Percentiles rank a stretch among this genome's conserved stretches.
Evolutionary conservation across 306 rosid species (phyloP).

Genomic region (Boehmeria nivea): DNA sequence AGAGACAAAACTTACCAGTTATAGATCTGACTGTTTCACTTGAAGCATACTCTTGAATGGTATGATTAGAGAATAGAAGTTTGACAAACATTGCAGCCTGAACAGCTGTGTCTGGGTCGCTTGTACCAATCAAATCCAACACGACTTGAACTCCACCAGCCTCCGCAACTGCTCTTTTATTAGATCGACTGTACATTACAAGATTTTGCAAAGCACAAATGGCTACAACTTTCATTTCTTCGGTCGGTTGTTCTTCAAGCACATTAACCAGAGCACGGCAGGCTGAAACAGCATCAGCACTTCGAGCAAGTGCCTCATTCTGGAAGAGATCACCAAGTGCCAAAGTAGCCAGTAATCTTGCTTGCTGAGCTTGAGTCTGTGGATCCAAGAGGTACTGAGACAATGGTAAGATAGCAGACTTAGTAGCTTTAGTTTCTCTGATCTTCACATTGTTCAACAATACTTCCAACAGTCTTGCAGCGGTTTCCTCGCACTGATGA

Average conservation of each 20-base stretch:
- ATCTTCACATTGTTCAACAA: slow-evolving; percentile 90
- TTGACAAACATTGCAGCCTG: slow-evolving; percentile 98
- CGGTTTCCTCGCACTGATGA: slow-evolving; percentile 93
- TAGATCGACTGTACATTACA: slow-evolving; percentile 92
- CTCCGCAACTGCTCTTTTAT: slow-evolving; percentile 98
- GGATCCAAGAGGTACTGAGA: slow-evolving; percentile 99
- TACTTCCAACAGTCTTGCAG: slow-evolving; percentile 93
- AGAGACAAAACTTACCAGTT: slow-evolving; percentile 63
- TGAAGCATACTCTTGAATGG: slow-evolving; percentile 98
- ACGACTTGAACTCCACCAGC: slow-evolving; percentile 99
- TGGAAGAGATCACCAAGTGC: slow-evolving; percentile 97
- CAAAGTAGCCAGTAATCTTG: slow-evolving; percentile 93
- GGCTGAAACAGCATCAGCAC: slow-evolving; percentile 92
- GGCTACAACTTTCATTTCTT: slow-evolving; percentile 99
- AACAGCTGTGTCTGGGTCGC: slow-evolving; percentile 86
- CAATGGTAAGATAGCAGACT: slow-evolving; percentile 80
- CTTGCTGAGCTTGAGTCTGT: slow-evolving; percentile 95
- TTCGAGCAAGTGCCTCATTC: slow-evolving; percentile 92
- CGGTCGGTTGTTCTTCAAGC: slow-evolving; percentile 98
- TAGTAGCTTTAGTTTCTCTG: slow-evolving; percentile 87
- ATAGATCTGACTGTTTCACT: slow-evolving; percentile 97
- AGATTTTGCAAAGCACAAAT: slow-evolving; percentile 98
- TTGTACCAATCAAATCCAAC: slow-evolving; percentile 91
- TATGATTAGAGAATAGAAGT: slow-evolving; percentile 92
- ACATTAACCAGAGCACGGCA: slow-evolving; percentile 97